Evolutionary conservation across 768 basidiomycete species (phyloP).

Genomic region (Pholiota molesta): DNA sequence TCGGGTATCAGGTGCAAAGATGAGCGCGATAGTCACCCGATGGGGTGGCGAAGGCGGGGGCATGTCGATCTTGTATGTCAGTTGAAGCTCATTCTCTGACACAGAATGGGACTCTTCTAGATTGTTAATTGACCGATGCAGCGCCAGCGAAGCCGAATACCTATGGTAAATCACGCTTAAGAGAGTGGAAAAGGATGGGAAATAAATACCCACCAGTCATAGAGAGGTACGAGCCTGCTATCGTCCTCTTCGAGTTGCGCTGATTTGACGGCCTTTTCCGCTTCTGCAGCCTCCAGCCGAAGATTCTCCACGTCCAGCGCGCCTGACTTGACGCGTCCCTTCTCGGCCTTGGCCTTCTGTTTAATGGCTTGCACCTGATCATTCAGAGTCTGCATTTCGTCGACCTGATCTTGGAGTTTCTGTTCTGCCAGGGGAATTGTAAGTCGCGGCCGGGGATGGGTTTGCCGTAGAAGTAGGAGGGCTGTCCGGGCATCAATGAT

Average conservation of each 20-base stretch:
- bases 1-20: constrained; percentile 73
- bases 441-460: constrained; percentile 78
- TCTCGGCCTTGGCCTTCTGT: constrained; percentile 52
- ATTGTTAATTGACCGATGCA: constrained; percentile 65
- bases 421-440: constrained; percentile 77
- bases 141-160: constrained; percentile 67
- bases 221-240: constrained; percentile 61
- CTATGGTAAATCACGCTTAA: too few species aligned
- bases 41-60: constrained; percentile 29
- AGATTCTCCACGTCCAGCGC: constrained; percentile 59
- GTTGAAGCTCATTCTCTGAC: constrained; percentile 77
- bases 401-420: constrained; percentile 73
- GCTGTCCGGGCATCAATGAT: constrained; percentile 84
- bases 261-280: constrained; percentile 67
- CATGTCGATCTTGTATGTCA: constrained; percentile 59
- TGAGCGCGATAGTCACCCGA: constrained; percentile 53
- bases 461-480: constrained; percentile 78
- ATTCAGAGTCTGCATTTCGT: constrained; percentile 75
- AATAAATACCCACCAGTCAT: constrained; percentile 60
- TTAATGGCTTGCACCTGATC: constrained; percentile 63
- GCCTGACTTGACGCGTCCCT: constrained; percentile 62
- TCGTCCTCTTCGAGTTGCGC: constrained; percentile 66
- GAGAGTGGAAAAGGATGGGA: neutral
- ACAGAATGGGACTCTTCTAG: constrained; percentile 60
- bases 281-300: constrained; percentile 64